Evolutionary conservation across 495 filamentous ascomycete genomes (phyloP).

Genomic region (Clohesyomyces aquaticus): DNA sequence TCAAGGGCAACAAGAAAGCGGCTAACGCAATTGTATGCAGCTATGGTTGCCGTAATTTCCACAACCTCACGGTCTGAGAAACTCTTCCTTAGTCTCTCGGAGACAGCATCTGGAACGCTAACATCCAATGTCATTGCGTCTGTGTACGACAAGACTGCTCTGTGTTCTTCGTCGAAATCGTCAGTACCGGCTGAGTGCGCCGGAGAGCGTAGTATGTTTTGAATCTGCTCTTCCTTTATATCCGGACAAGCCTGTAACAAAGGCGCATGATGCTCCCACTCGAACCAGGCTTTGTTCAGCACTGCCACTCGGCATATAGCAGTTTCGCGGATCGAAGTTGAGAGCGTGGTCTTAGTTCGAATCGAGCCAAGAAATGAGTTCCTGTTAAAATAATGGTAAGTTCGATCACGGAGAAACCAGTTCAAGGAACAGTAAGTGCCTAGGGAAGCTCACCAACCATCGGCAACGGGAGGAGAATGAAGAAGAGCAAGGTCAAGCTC

Average conservation of each 20-base stretch:
- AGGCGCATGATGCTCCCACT: constrained; percentile 46
- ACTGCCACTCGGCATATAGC: constrained; percentile 48
- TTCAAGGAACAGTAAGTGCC: neutral
- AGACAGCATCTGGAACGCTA: constrained; percentile 40
- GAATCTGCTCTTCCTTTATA: constrained; percentile 55
- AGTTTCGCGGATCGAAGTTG: constrained; percentile 40
- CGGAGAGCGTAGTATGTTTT: constrained; percentile 10
- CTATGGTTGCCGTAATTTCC: constrained; percentile 67
- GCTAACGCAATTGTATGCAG: constrained; percentile 86
- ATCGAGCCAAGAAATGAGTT: constrained; percentile 47
- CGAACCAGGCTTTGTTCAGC: constrained; percentile 45
- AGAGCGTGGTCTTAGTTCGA: constrained; percentile 41
- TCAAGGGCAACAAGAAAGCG: constrained; percentile 83
- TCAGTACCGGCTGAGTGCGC: constrained; percentile 40
- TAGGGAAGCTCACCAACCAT: constrained; percentile 41
- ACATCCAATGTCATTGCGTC: constrained; percentile 45
- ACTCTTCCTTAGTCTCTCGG: constrained; percentile 53
- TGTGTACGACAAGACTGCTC: constrained; percentile 44
- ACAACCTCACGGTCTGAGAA: constrained; percentile 57
- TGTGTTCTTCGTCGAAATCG: constrained; percentile 35
- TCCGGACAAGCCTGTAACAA: constrained; percentile 47
- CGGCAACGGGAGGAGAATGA: constrained; percentile 46
- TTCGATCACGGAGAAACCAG: neutral
- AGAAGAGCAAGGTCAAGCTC: constrained; percentile 48
- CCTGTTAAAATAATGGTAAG: constrained; percentile 19